These are phyloP conservation scores for Phytophthora foliorum DNA, from an alignment of 352 stramenopile species.

Conservation along the genomic window DNA sequence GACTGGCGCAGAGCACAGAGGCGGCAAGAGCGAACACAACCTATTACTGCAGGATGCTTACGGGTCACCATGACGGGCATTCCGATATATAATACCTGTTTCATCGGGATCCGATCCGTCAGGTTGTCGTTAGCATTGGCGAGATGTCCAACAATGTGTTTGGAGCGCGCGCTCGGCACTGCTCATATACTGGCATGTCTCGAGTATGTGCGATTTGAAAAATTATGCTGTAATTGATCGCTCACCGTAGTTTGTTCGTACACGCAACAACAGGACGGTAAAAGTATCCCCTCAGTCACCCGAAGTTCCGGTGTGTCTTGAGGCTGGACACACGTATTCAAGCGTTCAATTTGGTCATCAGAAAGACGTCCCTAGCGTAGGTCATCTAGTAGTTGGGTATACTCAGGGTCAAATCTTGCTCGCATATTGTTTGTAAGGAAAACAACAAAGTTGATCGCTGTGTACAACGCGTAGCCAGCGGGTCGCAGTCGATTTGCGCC, in stretches of 20 bases:
- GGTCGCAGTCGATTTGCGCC: not conserved
- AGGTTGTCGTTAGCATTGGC: slow-evolving; percentile 18
- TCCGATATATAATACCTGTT: slow-evolving; percentile 24
- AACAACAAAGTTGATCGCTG: slow-evolving; percentile 31
- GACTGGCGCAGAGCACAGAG: no score
- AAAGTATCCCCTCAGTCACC: no score
- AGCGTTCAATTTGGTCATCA: not conserved
- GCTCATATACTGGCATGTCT: slow-evolving; percentile 7
- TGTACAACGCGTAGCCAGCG: slow-evolving; percentile 28
- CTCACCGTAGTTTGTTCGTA: slow-evolving; percentile 28
- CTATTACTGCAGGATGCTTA: no score
- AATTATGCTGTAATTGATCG: slow-evolving; percentile 20
- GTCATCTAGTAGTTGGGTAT: slow-evolving; percentile 6
- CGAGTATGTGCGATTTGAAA: not conserved
- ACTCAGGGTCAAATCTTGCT: slow-evolving; percentile 10
- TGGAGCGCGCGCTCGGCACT: not conserved
- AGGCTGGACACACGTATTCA: slow-evolving; percentile 17
- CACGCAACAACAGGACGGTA: slow-evolving; percentile 17
- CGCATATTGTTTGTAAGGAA: slow-evolving; percentile 38
- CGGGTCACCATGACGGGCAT: slow-evolving; percentile 24
- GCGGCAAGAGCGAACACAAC: no score
- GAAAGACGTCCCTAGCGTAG: slow-evolving; percentile 13
- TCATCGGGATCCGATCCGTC: slow-evolving; percentile 16
- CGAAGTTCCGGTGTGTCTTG: no score
- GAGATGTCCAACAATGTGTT: slow-evolving; percentile 5